phyloP scores from a whole-genome alignment of 2,329 filamentous ascomycete genomes.

The Bipolaris sorokiniana region DNA sequence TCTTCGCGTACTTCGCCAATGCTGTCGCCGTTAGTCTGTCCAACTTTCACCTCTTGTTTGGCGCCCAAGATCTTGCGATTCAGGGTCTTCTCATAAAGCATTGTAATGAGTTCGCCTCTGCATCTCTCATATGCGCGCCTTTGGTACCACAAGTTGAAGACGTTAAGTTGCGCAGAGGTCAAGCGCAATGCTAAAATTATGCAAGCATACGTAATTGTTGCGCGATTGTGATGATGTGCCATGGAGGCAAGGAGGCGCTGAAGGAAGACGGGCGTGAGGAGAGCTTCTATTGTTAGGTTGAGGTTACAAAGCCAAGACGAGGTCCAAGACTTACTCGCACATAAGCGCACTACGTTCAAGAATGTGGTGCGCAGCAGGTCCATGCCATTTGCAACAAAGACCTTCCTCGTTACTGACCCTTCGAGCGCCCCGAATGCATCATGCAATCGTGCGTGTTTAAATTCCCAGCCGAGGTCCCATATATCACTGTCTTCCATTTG shows the following conservation, averaged over 20 bases:
- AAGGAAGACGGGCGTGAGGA: slow-evolving; percentile 69
- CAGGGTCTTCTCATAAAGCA: slow-evolving; percentile 80
- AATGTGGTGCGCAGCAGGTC: slow-evolving; percentile 73
- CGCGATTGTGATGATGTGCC: slow-evolving; percentile 59
- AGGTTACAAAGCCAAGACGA: background rate
- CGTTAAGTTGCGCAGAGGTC: slow-evolving; percentile 66
- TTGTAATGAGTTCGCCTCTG: slow-evolving; percentile 83
- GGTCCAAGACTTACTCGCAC: slow-evolving; percentile 53
- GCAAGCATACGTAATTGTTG: slow-evolving; percentile 69
- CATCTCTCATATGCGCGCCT: slow-evolving; percentile 83
- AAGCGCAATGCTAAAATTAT: slow-evolving; percentile 67
- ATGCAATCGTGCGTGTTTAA: slow-evolving; percentile 79
- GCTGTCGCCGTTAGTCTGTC: slow-evolving; percentile 24
- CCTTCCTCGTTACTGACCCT: slow-evolving; percentile 72
- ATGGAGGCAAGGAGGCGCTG: slow-evolving; percentile 74
- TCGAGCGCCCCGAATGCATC: slow-evolving; percentile 73
- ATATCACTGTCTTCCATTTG: slow-evolving; percentile 80
- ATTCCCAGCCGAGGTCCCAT: slow-evolving; percentile 79
- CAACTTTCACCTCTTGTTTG: slow-evolving; percentile 41
- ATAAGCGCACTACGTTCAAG: slow-evolving; percentile 69
- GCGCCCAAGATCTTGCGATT: slow-evolving; percentile 62
- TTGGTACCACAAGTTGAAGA: slow-evolving; percentile 81
- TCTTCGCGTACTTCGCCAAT: slow-evolving; percentile 24
- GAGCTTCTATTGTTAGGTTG: slow-evolving; percentile 21
- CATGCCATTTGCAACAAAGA: slow-evolving; percentile 77